phyloP scores from a whole-genome alignment of 257 asterid genomes.

The Rubia yunnanensis region DNA sequence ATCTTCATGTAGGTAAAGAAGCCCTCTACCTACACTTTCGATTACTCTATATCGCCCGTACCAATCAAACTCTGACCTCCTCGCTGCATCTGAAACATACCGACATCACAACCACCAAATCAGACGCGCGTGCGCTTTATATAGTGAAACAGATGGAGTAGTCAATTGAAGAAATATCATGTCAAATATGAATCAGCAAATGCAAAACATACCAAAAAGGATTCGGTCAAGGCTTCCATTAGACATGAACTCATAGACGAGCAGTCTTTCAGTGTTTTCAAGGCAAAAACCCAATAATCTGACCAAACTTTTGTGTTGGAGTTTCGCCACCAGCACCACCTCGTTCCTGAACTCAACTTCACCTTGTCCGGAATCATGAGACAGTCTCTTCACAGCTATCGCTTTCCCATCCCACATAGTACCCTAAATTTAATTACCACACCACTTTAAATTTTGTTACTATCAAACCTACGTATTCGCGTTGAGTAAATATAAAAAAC shows the following conservation, averaged over 20 bases:
- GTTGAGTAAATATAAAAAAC: too few species aligned
- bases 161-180: not conserved
- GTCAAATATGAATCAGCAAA: not conserved
- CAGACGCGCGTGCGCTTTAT: not conserved
- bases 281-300: constrained; percentile 21
- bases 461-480: too few species aligned
- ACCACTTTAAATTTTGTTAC: too few species aligned
- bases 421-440: not conserved
- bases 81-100: not conserved
- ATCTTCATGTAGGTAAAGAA: constrained; percentile 7
- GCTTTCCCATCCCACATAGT: constrained; percentile 10
- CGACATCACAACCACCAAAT: not conserved
- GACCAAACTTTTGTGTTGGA: constrained; percentile 26
- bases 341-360: constrained; percentile 23
- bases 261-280: constrained; percentile 14
- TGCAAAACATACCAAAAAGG: not conserved
- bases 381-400: constrained; percentile 25
- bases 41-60: not conserved
- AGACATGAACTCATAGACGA: constrained; percentile 19
- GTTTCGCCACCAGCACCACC: constrained; percentile 17
- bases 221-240: constrained; percentile 8
- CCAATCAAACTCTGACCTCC: not conserved
- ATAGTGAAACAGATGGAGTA: not conserved
- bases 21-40: constrained; percentile 5
- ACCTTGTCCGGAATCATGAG: constrained; percentile 19